phyloP scores from a whole-genome alignment of 2,329 filamentous ascomycete genomes.

The Sporothrix humicola region DNA sequence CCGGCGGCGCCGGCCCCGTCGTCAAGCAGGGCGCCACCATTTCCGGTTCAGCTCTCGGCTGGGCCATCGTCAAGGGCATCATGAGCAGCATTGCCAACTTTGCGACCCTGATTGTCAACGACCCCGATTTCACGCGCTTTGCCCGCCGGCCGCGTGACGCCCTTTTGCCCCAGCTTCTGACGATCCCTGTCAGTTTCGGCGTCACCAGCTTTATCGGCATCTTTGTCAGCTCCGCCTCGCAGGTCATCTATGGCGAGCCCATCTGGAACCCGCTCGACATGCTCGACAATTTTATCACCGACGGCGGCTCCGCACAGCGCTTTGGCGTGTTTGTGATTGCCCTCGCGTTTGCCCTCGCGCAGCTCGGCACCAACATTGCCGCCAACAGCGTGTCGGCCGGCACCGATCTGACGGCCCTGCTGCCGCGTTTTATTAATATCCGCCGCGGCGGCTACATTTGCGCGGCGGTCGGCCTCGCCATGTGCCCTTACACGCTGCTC shows the following conservation, averaged over 20 bases:
- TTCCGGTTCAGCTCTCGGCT: slow-evolving; percentile 60
- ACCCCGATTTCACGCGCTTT: slow-evolving; percentile 86
- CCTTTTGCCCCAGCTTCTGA: slow-evolving; percentile 78
- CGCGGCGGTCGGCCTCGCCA: slow-evolving; percentile 76
- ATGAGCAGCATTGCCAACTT: slow-evolving; percentile 93
- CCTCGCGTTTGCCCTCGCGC: slow-evolving; percentile 73
- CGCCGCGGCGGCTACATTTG: slow-evolving; percentile 87
- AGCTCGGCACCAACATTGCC: slow-evolving; percentile 85
- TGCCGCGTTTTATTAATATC: slow-evolving; percentile 82
- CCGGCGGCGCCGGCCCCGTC: slow-evolving; percentile 83
- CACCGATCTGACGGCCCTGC: slow-evolving; percentile 79
- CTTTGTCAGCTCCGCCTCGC: slow-evolving; percentile 74
- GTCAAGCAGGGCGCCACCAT: slow-evolving; percentile 61
- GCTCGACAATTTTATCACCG: slow-evolving; percentile 69
- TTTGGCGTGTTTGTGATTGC: slow-evolving; percentile 79
- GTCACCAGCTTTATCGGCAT: slow-evolving; percentile 86
- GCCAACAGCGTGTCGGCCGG: slow-evolving; percentile 85
- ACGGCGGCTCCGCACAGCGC: slow-evolving; percentile 70
- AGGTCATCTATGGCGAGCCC: slow-evolving; percentile 67
- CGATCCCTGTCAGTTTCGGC: slow-evolving; percentile 73
- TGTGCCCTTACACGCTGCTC: slow-evolving; percentile 86
- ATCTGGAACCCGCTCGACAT: slow-evolving; percentile 77
- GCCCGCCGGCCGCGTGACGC: slow-evolving; percentile 76
- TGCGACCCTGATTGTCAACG: slow-evolving; percentile 81
- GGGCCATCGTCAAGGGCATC: slow-evolving; percentile 82